A percentile compares a stretch with the other conserved stretches of the same genome.
phyloP scores from a whole-genome alignment of 2,329 filamentous ascomycete genomes.

The Acarospora socialis region DNA sequence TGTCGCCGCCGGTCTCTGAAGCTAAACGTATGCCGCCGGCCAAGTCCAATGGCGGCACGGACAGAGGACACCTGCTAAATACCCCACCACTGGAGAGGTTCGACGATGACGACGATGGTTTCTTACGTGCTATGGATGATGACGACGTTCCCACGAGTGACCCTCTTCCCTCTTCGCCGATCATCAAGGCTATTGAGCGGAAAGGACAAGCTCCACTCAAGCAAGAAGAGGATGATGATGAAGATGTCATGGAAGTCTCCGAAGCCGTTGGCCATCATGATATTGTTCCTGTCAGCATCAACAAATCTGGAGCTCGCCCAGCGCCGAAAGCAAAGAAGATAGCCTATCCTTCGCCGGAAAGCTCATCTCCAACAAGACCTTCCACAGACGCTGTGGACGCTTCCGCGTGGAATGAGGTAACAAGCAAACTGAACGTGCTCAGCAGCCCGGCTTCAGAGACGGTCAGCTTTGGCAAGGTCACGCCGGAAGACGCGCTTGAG shows the following conservation, averaged over 20 bases:
- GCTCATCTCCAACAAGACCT: constrained; percentile 58
- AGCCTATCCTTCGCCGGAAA: constrained; percentile 54
- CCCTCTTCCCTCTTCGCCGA: constrained; percentile 71
- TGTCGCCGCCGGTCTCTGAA: constrained; percentile 58
- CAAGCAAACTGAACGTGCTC: constrained; percentile 71
- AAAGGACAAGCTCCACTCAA: constrained; percentile 45
- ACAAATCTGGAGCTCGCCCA: constrained; percentile 68
- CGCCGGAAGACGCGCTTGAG: constrained; percentile 75
- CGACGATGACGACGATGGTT: constrained; percentile 43
- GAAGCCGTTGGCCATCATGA: constrained; percentile 53
- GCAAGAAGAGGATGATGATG: constrained; percentile 54
- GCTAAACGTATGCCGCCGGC: constrained; percentile 18
- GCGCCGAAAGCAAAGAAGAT: constrained; percentile 56
- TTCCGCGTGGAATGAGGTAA: constrained; percentile 77
- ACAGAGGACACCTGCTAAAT: constrained; percentile 33
- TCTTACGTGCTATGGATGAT: constrained; percentile 46
- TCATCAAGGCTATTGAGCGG: constrained; percentile 61
- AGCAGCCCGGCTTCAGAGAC: constrained; percentile 55
- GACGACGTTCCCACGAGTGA: constrained; percentile 79
- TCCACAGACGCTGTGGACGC: constrained; percentile 54
- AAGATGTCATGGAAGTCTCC: constrained; percentile 72
- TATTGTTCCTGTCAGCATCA: constrained; percentile 57
- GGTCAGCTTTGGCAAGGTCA: constrained; percentile 61
- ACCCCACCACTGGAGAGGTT: constrained; percentile 26
- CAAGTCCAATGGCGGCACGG: constrained; percentile 32